Base-by-base conservation (phyloP, 768 basidiomycete genomes). In the Suillus americanus region DNA sequence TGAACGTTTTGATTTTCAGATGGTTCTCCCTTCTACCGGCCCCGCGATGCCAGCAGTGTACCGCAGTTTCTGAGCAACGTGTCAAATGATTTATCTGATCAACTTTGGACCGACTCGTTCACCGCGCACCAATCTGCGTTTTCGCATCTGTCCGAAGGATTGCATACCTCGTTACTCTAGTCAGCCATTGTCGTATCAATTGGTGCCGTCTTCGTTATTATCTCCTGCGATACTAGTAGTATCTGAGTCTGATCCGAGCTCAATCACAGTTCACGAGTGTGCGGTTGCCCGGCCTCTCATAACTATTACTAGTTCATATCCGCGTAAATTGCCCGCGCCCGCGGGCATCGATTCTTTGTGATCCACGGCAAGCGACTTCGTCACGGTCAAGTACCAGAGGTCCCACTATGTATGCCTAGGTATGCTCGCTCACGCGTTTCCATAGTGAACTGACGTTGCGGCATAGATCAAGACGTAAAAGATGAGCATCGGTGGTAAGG, bases 231-330 rank as follows among this genome's bases (percentile, higher is more conserved):
- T 41, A 41, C 35, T 35, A 35, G 35, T 10, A 40, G 18, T 28
- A 41, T 59, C 57, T 59, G 38, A 28, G 40, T 57, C 40, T 62
- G 33, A 61, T 59, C 38, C 37, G n/a, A 62, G 23, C 20, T n/a
- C 53, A 25, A 25, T 40, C 38, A 40, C 56, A 40, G 45, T 60
- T 18, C 46, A 28, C 62, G 25, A 66, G 45, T 48, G 50, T 57
- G 35, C 20, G 61, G 50, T 20, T 5, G 68, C 48, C 56, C 54
- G 25, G 41, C 62, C 53, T 37, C 37, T 54, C 53, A 54, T 54
- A 54, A 54, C 37, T 62, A 60, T 65, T 67, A n/a, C n/a, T n/a
- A 63, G 46, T 67, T 75, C 75, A 77, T 77, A 66, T 75, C 75
- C 75, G 76, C 73, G 65, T 68, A 69, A 65, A 61, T 67, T 50